These are phyloP conservation scores for Aspergillus carbonarius DNA, from an alignment of 2,329 filamentous ascomycete species.

Conservation along the genomic window DNA sequence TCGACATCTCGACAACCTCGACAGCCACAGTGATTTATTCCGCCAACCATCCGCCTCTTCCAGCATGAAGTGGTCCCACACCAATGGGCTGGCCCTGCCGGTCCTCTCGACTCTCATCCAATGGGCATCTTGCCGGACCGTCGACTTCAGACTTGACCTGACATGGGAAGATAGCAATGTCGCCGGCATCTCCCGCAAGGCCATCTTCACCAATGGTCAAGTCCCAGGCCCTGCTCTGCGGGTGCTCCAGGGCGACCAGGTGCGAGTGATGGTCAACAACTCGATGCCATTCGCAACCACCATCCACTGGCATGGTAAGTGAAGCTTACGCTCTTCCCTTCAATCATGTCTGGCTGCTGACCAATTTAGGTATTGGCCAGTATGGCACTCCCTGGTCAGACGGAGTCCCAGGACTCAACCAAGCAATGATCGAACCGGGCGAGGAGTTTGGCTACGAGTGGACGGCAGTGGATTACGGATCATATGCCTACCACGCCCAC, in stretches of 20 bases:
- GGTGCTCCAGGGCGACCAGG: constrained; percentile 29
- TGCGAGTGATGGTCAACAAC: constrained; percentile 34
- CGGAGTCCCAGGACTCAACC: constrained; percentile 57
- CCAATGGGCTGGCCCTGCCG: not conserved
- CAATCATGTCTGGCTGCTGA: not conserved
- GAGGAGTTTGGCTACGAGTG: constrained; percentile 54
- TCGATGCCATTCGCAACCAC: constrained; percentile 31
- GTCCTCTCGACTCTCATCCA: not conserved
- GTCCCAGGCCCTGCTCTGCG: constrained; percentile 34
- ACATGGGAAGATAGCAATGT: constrained; percentile 36
- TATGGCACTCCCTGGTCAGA: constrained; percentile 57
- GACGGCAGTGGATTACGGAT: constrained; percentile 55
- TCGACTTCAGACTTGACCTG: constrained; percentile 22
- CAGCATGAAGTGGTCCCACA: not conserved
- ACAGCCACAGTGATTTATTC: not conserved
- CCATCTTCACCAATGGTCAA: constrained; percentile 34
- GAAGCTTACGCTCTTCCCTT: not conserved
- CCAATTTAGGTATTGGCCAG: constrained; percentile 35
- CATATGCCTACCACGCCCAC: constrained; percentile 59
- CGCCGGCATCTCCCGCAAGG: constrained; percentile 32
- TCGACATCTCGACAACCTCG: not conserved
- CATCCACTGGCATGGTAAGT: constrained; percentile 36
- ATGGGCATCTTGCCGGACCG: not conserved
- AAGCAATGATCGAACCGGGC: constrained; percentile 53
- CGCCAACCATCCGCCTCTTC: not conserved